Percentiles rank a stretch among this genome's conserved stretches.
These are phyloP conservation scores for Phaeosphaeriaceae sp. DNA, from an alignment of 2,329 filamentous ascomycete genomes.

Conservation along the genomic window DNA sequence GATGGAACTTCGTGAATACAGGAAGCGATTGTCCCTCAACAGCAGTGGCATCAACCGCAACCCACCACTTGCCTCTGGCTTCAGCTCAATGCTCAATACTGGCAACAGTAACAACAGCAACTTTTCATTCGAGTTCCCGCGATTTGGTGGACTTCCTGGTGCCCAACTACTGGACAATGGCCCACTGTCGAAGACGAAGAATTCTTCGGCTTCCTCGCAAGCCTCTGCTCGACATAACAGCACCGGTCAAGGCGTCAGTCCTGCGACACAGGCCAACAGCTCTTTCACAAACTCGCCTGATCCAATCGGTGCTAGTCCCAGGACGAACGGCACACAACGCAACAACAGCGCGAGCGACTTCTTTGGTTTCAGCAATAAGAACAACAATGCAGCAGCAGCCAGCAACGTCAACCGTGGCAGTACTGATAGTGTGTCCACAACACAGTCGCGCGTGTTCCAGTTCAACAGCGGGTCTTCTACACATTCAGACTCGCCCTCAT, in stretches of 20 bases:
- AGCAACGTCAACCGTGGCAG: slow-evolving; percentile 37
- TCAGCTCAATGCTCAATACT: slow-evolving; percentile 55
- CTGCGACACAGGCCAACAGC: slow-evolving; percentile 37
- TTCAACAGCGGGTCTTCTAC: slow-evolving; percentile 58
- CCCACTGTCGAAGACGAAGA: slow-evolving; percentile 46
- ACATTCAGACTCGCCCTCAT: slow-evolving; percentile 61
- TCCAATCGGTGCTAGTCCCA: slow-evolving; percentile 40
- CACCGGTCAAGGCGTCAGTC: slow-evolving; percentile 46
- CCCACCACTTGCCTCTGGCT: slow-evolving; percentile 55
- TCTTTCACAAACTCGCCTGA: slow-evolving; percentile 37
- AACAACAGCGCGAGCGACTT: slow-evolving; percentile 40
- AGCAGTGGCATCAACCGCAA: slow-evolving; percentile 55
- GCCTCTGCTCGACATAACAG: slow-evolving; percentile 43
- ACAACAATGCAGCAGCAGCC: slow-evolving; percentile 21
- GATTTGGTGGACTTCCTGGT: slow-evolving; percentile 78
- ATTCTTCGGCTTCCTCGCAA: slow-evolving; percentile 28
- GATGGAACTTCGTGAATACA: slow-evolving; percentile 85
- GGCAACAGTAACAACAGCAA: slow-evolving; percentile 75
- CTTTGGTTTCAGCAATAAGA: slow-evolving; percentile 23
- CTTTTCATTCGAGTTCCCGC: slow-evolving; percentile 96
- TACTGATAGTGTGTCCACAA: slow-evolving; percentile 51
- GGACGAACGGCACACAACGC: slow-evolving; percentile 46
- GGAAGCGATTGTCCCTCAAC: slow-evolving; percentile 78
- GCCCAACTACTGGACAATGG: slow-evolving; percentile 61
- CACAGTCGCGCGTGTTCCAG: slow-evolving; percentile 58